Evolutionary conservation across 2,329 filamentous ascomycete species (phyloP).

Genomic region (Penicillium sp.): DNA sequence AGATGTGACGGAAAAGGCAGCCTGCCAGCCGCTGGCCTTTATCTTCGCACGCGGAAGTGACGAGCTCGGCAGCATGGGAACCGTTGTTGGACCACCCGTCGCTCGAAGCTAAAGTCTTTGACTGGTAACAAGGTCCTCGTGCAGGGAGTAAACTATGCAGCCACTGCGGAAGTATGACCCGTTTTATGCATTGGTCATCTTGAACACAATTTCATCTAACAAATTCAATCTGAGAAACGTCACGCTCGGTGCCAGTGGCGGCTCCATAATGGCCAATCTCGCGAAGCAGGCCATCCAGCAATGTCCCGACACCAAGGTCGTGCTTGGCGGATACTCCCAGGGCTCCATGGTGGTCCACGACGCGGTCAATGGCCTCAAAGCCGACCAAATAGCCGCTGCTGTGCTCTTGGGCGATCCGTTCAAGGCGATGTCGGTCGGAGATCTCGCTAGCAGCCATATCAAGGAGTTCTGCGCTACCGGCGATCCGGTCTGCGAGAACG

Average conservation of each 20-base stretch:
- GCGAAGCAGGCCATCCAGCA: constrained; percentile 30
- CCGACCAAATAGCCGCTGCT: constrained; percentile 40
- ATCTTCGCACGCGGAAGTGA: constrained; percentile 46
- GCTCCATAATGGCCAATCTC: constrained; percentile 30
- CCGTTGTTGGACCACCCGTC: constrained; percentile 40
- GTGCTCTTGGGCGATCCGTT: constrained; percentile 50
- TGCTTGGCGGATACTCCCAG: constrained; percentile 37
- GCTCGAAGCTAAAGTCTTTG: constrained; percentile 25
- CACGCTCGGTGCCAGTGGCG: constrained; percentile 33
- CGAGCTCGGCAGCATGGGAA: constrained; percentile 46
- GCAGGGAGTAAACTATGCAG: constrained; percentile 36
- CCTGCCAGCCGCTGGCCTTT: constrained; percentile 44
- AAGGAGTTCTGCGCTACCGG: constrained; percentile 51
- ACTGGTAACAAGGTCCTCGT: constrained; percentile 29
- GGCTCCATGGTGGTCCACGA: constrained; percentile 38
- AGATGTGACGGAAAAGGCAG: constrained; percentile 38
- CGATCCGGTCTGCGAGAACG: constrained; percentile 53
- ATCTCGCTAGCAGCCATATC: constrained; percentile 43
- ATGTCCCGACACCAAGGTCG: constrained; percentile 36
- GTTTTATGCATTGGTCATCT: not conserved
- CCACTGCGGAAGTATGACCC: constrained; percentile 25
- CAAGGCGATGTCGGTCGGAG: constrained; percentile 37
- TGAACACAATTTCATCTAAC: constrained; percentile 1
- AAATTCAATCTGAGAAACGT: constrained; percentile 16
- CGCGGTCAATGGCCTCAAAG: constrained; percentile 30